Conservation (phyloP, 805 yeast genomes). For the Helenozyma baotianmanensis region DNA sequence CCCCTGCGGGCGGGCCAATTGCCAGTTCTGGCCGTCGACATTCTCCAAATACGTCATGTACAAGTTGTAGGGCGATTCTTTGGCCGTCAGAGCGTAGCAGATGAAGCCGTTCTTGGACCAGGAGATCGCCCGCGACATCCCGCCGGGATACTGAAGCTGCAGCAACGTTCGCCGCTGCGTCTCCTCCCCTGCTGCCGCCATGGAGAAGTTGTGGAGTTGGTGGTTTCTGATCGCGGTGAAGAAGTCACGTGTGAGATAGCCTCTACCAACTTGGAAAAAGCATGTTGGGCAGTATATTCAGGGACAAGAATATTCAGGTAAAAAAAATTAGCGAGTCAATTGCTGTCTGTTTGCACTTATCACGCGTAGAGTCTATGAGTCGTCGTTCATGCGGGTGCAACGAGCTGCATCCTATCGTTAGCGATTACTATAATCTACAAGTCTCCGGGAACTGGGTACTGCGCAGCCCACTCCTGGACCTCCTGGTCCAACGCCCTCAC, state of each 20-base stretch:
- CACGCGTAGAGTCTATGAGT: no score
- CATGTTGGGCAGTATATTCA: no score
- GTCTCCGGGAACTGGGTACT: conserved; percentile 89
- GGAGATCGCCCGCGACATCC: conserved; percentile 32
- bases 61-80: conserved; percentile 35
- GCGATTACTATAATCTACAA: no score
- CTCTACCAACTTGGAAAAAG: no score
- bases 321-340: no score
- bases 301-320: no score
- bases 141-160: not conserved
- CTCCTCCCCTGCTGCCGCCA: not conserved
- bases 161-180: not conserved
- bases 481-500: conserved; percentile 60
- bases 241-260: not conserved
- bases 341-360: no score
- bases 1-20: conserved; percentile 54
- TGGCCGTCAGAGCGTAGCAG: conserved; percentile 54
- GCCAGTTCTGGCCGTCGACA: conserved; percentile 75
- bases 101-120: conserved; percentile 87
- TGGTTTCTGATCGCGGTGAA: not conserved
- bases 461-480: conserved; percentile 66
- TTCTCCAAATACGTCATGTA: conserved; percentile 67
- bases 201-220: conserved; percentile 1
- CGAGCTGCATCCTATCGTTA: no score
- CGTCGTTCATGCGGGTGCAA: no score